A percentile compares a stretch with the other conserved stretches of the same genome.
Conservation (phyloP, 2,329 filamentous ascomycete genomes). For the Diplodia sapinea region DNA sequence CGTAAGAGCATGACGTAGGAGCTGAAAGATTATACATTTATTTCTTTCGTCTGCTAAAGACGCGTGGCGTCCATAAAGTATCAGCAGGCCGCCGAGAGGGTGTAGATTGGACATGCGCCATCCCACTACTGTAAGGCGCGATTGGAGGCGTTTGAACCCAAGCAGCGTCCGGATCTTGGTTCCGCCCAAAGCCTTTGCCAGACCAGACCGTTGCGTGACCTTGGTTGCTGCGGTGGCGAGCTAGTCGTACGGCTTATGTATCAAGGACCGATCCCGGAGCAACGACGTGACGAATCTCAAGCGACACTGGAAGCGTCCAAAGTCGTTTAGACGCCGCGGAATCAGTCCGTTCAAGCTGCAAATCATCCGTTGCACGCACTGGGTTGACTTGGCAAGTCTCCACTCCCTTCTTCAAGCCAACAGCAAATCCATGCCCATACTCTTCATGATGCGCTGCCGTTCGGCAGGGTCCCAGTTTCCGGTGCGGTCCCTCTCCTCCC, state of each 20-base stretch:
- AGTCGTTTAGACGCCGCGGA: too few species aligned
- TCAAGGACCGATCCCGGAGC: not conserved
- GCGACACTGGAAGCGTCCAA: too few species aligned
- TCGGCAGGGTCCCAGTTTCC: not conserved
- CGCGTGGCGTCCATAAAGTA: not conserved
- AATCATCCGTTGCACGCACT: too few species aligned
- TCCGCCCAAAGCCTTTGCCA: not conserved
- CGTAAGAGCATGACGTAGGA: too few species aligned
- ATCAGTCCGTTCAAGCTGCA: too few species aligned
- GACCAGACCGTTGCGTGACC: not conserved
- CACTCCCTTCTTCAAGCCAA: constrained; percentile 9
- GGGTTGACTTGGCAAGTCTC: too few species aligned
- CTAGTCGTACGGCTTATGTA: not conserved
- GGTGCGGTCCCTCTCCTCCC: constrained; percentile 13
- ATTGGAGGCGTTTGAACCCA: not conserved
- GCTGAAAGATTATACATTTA: not conserved
- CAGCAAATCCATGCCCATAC: constrained; percentile 29
- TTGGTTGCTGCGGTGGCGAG: not conserved
- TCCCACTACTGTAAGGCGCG: not conserved
- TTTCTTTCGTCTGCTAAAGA: not conserved
- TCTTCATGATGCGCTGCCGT: constrained; percentile 27
- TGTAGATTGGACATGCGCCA: not conserved
- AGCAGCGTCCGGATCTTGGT: not conserved
- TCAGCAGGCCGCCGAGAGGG: not conserved
- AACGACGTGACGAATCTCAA: not conserved